Evolutionary conservation across 2,329 filamentous ascomycete genomes (phyloP).

Genomic region (Neurospora crassa): DNA sequence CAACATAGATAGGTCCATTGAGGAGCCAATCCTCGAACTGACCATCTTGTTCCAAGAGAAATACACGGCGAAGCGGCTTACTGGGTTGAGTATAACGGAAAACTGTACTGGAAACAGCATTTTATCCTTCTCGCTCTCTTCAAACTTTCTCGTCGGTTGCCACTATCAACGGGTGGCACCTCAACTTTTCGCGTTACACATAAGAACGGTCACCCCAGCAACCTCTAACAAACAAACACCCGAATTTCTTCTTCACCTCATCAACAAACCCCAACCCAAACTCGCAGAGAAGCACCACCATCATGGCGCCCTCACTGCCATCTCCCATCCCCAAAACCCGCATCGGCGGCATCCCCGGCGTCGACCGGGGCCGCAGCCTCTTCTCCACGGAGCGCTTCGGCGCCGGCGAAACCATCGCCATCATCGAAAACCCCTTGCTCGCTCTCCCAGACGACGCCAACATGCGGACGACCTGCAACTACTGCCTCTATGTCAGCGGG

Average conservation of each 20-base stretch:
- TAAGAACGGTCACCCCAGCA: not conserved
- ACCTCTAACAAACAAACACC: not conserved
- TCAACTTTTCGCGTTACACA: not conserved
- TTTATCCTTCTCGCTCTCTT: not conserved
- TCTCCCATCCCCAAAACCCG: constrained; percentile 2
- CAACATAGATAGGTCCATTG: not conserved
- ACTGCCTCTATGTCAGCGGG: constrained; percentile 30
- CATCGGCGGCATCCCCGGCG: not conserved
- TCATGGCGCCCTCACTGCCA: constrained; percentile 13
- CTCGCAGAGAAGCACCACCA: not conserved
- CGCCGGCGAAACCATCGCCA: constrained; percentile 36
- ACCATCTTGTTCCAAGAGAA: not conserved
- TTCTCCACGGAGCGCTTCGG: constrained; percentile 31
- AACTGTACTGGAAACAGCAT: not conserved
- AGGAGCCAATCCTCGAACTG: not conserved
- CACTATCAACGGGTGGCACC: not conserved
- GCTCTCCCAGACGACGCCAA: constrained; percentile 37
- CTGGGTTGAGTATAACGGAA: not conserved
- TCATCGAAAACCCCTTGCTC: constrained; percentile 34
- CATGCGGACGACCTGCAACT: constrained; percentile 35
- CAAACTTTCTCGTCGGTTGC: not conserved
- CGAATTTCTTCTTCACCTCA: not conserved
- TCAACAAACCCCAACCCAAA: constrained; percentile 9
- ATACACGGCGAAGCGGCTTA: not conserved
- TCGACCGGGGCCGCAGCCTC: constrained; percentile 33